Percentiles rank a stretch among this genome's conserved stretches.
phyloP scores from a whole-genome alignment of 805 yeast species.

The Kodamaea lidongshanica region DNA sequence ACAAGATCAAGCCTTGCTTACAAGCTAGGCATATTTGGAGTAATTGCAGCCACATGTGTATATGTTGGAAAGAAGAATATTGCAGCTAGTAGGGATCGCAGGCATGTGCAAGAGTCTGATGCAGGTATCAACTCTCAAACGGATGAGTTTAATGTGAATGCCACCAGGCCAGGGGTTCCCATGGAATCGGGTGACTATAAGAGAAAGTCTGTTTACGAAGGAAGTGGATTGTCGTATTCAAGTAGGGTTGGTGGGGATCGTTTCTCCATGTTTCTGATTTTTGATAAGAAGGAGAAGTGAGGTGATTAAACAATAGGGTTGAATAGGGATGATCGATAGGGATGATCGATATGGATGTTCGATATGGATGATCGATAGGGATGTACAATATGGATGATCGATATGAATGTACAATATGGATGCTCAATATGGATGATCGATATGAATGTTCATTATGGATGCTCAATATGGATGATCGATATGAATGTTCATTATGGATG shows the following conservation, averaged over 20 bases:
- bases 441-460: no score
- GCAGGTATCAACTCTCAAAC: slow-evolving; percentile 25
- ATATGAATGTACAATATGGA: no score
- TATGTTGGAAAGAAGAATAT: slow-evolving; percentile 33
- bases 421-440: no score
- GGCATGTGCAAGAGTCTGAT: slow-evolving; percentile 32
- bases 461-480: no score
- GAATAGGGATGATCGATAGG: slow-evolving; percentile 9
- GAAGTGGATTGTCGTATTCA: slow-evolving; percentile 55
- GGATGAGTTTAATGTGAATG: slow-evolving; percentile 23
- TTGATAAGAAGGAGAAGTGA: slow-evolving; percentile 16
- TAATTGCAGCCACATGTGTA: slow-evolving; percentile 26
- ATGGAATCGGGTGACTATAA: slow-evolving; percentile 20
- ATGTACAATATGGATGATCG: neutral
- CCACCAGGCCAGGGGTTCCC: slow-evolving; percentile 54
- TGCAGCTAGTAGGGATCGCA: slow-evolving; percentile 25
- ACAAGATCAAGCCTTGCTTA: slow-evolving; percentile 31
- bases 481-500: no score
- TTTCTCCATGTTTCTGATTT: slow-evolving; percentile 26
- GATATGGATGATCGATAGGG: no score
- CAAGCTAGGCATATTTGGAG: slow-evolving; percentile 29
- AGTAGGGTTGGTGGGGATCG: slow-evolving; percentile 56
- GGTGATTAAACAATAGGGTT: slow-evolving; percentile 2
- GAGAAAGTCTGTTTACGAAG: slow-evolving; percentile 62
- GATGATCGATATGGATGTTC: neutral